Base-by-base conservation (phyloP, 352 stramenopile genomes). In the Phytophthora podocarpi region DNA sequence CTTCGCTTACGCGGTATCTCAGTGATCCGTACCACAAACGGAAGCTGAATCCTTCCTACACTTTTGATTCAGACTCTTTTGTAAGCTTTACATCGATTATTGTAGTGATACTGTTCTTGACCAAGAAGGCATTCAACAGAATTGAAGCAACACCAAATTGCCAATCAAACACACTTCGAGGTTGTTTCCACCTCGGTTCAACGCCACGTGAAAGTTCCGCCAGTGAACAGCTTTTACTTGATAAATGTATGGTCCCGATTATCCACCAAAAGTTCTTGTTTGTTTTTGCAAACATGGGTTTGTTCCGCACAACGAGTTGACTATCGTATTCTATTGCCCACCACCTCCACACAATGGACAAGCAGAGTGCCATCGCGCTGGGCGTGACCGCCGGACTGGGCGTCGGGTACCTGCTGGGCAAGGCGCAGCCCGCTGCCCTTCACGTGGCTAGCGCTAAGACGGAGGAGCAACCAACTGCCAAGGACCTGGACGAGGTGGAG, bases 381-480 rank as follows among this genome's bases (percentile, higher is more conserved):
- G 67, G 84, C 13, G 74, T 88, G 27, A 85, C 80, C 24, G 82
- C 80, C 24, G 80, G 82, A 16, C 66, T 93, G 31, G 77, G 82
- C 48, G 67, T 93, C 34, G 84, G 84, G 18, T 91, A 89, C 41
- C 48, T 90, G 15, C 43, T 93, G 21, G 82, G 82, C 20, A 85
- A 81, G 48, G 67, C 72, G 21, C 78, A 89, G 40, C 67, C 68
- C 4, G 20, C 43, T 12, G 40, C 36, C 10, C 55, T 60, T 11
- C 50, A 34, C 16, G 43, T 35, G 9, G 40, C 15, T 0, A 40
- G 42, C 20, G 11, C 37, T 15, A 70, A 49, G 15, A 27, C 49
- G 31, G 36, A 43, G 13, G 13, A 57, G 23, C 30, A 46, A 4
- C 13, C 26, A 37, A 1, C 20, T 27, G 41, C 24, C 15, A 39